phyloP scores from a whole-genome alignment of 2,329 filamentous ascomycete species.

The Fusarium siculi region DNA sequence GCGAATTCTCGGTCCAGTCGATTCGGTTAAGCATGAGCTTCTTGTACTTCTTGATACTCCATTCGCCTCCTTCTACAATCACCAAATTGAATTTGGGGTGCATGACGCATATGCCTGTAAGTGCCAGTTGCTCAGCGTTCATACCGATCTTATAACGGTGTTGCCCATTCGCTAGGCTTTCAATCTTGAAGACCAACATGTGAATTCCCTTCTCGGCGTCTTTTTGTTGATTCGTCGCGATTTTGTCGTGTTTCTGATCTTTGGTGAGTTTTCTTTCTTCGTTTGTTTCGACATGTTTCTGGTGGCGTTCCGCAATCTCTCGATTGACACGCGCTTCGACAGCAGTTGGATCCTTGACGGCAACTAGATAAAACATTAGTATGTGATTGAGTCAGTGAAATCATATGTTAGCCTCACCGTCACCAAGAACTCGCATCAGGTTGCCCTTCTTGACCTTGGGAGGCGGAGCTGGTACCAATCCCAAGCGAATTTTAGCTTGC shows the following conservation, averaged over 20 bases:
- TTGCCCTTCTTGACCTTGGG: slow-evolving; percentile 98
- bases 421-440: slow-evolving; percentile 95
- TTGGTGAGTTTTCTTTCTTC: slow-evolving; percentile 88
- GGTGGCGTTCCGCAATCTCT: slow-evolving; percentile 87
- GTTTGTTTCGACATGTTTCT: slow-evolving; percentile 81
- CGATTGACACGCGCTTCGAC: slow-evolving; percentile 94
- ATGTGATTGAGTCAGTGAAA: not conserved
- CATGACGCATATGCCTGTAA: slow-evolving; percentile 92
- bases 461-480: slow-evolving; percentile 87
- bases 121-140: slow-evolving; percentile 88
- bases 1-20: slow-evolving; percentile 91
- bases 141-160: slow-evolving; percentile 93
- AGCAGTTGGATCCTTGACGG: slow-evolving; percentile 94
- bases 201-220: slow-evolving; percentile 89
- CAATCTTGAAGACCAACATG: slow-evolving; percentile 88
- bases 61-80: slow-evolving; percentile 88
- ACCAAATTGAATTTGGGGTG: slow-evolving; percentile 90
- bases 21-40: slow-evolving; percentile 95
- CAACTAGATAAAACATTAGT: slow-evolving; percentile 51
- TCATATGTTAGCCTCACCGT: slow-evolving; percentile 62
- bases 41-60: slow-evolving; percentile 85
- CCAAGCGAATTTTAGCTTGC: slow-evolving; percentile 94
- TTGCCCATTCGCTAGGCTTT: slow-evolving; percentile 88
- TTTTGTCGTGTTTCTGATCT: slow-evolving; percentile 86
- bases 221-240: slow-evolving; percentile 82